Evolutionary conservation across 106 monocot species (phyloP), one percentile per base, ranked within the genome.

Genomic region (Vanilla planifolia): DNA sequence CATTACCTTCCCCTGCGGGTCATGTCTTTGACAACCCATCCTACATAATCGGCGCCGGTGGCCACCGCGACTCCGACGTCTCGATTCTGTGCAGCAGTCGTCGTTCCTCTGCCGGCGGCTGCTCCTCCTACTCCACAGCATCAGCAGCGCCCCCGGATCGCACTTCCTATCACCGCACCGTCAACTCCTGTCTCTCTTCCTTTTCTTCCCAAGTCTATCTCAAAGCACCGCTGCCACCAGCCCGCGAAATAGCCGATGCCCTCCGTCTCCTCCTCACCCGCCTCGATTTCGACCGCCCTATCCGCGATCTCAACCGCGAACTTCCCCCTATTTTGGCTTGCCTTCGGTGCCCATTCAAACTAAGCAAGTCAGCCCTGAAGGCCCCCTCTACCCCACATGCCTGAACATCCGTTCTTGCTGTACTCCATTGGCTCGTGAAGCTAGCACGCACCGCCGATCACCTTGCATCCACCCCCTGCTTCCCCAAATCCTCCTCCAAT

Each of bases 311-410:
- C 23, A 35, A 26, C 56, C 57, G 57, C 1, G 94, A 89, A 43
- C 67, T 94, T 48, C 53, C 66, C 47, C 25, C 27, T 20, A 4
- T 83, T 33, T 86, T 94, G 20, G 57, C 32, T 24, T 0, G 14
- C 5, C 67, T 94, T 2, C 26, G 51, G 11, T 94, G 83, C 74
- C 94, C 94, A 33, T 1, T 77, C 48, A 89, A 86, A 66, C 65
- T 89, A 64, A 81, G 34, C 67, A 74, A 71, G 20, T 94, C 94
- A 21, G 86, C 80, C 6, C 80, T 94, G 32, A 77, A 73, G 10
- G 74, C 89, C 56, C 94, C 89, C 5, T 80, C 83, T 11, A 84
- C 90, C 11, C 94, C 94, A n/a, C 95, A 90, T 68, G 58, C 83
- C 0, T 95, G 89, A 86, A 89, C 95, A 0, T 62, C 73, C 6